Evolutionary conservation across 768 basidiomycete species (phyloP), one percentile per base, ranked within the genome.

Genomic region (Dentipellis sp.): DNA sequence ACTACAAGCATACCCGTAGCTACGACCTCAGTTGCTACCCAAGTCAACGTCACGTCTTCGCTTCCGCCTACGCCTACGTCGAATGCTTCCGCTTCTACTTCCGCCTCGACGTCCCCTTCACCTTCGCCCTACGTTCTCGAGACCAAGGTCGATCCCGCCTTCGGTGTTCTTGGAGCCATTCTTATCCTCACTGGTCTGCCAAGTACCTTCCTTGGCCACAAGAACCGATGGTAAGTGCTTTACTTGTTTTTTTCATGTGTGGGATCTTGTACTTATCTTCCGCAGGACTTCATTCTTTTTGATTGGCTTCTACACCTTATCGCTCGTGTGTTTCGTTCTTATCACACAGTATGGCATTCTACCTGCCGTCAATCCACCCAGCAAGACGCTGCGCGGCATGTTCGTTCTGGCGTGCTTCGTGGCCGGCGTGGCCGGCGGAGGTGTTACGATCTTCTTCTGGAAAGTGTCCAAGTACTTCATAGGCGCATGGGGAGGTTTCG

Each of bases 241-340:
- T 16, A 23, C 39, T 40, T 56, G 21, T 58, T 47, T 56, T 58
- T 14, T 17, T 55, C 55, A 19, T 55, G 53, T 59, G 60, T 50
- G 57, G 48, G 48, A 50, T 51, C 55, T 64, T 61, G 60, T 59
- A 56, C 48, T 54, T 52, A 55, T 49, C 56, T 54, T 36, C 52
- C 52, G 47, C 67, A 92, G 91, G 90, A 89, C 90, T 17, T 94
- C 93, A 11, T 88, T 94, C 75, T 95, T 97, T 71, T 77, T 97
- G 64, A 86, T 90, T 59, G 91, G 92, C 42, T 92, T 92, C 71
- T 97, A 97, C 72, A 82, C 89, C 47, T 76, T 94, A 47, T 80
- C 92, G 21, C 81, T 97, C 60, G 82, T 88, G 64, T 91, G 91
- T 66, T 75, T 91, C 64, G 86, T 91, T 60, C 81, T 98, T 64